phyloP scores from a whole-genome alignment of 345 rosid species.

The Pelargonium nanum region DNA sequence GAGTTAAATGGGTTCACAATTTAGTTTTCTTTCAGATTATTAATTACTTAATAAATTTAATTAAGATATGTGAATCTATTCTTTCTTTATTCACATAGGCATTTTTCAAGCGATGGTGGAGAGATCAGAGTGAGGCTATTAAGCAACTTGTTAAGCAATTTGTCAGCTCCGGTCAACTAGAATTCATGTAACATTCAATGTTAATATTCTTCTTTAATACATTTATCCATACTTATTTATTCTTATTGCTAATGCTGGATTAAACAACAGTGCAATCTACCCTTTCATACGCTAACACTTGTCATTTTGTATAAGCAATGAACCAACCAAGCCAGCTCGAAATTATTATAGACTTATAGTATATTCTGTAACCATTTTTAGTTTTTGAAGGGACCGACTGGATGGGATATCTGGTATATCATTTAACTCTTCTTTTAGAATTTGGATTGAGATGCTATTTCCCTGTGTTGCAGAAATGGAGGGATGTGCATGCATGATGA shows the following conservation, averaged over 20 bases:
- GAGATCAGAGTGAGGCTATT: slow-evolving; percentile 58
- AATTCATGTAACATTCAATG: slow-evolving; percentile 52
- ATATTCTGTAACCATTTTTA: background rate
- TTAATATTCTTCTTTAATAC: background rate
- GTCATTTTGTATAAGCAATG: background rate
- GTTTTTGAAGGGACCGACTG: background rate
- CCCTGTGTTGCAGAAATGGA: slow-evolving; percentile 60
- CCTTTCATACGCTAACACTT: background rate
- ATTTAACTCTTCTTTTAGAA: background rate
- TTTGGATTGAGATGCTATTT: slow-evolving; percentile 1
- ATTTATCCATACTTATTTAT: background rate
- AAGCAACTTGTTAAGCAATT: slow-evolving; percentile 49
- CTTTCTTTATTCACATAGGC: slow-evolving; percentile 44
- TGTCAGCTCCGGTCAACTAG: slow-evolving; percentile 73
- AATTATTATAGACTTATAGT: background rate
- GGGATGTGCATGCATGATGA: slow-evolving; percentile 99
- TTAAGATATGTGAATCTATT: background rate
- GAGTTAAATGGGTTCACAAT: no score
- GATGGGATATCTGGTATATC: background rate
- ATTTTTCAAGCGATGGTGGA: slow-evolving; percentile 97
- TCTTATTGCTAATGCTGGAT: background rate
- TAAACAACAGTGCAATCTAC: background rate
- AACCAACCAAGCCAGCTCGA: background rate
- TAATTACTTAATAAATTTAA: no score
- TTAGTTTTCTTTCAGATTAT: no score